phyloP scores from a whole-genome alignment of 2,329 filamentous ascomycete species.

The Exophiala mesophila region DNA sequence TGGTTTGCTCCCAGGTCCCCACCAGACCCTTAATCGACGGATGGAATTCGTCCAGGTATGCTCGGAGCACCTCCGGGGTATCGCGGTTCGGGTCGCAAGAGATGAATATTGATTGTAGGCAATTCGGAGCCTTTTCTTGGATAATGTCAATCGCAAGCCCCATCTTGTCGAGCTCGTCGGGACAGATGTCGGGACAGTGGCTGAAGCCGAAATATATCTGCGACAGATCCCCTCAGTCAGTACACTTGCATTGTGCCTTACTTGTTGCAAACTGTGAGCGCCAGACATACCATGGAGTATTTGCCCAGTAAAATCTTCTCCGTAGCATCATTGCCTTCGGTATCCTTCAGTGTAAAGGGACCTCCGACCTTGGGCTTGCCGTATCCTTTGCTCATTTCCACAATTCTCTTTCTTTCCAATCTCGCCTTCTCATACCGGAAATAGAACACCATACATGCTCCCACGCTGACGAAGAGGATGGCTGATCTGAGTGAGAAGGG shows the following conservation, averaged over 20 bases:
- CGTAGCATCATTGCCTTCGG: constrained; percentile 72
- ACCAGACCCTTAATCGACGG: constrained; percentile 79
- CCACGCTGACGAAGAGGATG: constrained; percentile 74
- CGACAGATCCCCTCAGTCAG: neutral
- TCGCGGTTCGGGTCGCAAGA: constrained; percentile 93
- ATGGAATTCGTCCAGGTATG: constrained; percentile 89
- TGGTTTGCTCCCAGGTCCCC: constrained; percentile 89
- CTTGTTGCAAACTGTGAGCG: too few species aligned
- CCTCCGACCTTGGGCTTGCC: constrained; percentile 92
- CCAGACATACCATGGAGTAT: constrained; percentile 54
- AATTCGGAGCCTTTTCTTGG: constrained; percentile 34
- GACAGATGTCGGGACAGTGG: constrained; percentile 97
- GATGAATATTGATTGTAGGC: constrained; percentile 78
- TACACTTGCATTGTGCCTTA: too few species aligned
- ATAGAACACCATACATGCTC: constrained; percentile 74
- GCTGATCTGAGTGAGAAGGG: constrained; percentile 94
- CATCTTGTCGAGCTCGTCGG: constrained; percentile 99
- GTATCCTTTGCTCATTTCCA: constrained; percentile 87
- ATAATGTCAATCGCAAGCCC: constrained; percentile 81
- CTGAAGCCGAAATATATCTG: constrained; percentile 98
- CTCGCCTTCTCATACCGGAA: constrained; percentile 91
- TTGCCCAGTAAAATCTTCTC: constrained; percentile 79
- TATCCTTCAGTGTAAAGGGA: constrained; percentile 73
- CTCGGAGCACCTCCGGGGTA: constrained; percentile 74
- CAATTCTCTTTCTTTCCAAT: constrained; percentile 81